Conservation (phyloP, 257 asterid species). For the Nicotiana tabacum region DNA sequence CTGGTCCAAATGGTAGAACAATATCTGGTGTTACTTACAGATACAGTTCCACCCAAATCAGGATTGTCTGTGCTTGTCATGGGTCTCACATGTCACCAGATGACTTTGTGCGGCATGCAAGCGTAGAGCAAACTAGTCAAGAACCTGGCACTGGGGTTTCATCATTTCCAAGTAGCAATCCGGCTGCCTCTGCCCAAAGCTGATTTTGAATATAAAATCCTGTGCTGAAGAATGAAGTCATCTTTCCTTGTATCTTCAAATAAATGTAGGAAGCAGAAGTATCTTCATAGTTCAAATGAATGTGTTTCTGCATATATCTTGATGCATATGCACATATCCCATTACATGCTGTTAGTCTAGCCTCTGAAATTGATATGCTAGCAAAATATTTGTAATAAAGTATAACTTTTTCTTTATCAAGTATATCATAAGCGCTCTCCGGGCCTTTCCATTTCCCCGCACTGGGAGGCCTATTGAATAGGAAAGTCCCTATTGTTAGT, state of each 20-base stretch:
- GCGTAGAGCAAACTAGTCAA: constrained; percentile 42
- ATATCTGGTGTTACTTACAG: constrained; percentile 93
- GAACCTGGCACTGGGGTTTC: constrained; percentile 48
- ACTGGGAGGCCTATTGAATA: neutral
- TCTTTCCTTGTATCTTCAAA: neutral
- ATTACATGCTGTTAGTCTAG: neutral
- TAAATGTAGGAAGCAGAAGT: neutral
- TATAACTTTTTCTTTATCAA: neutral
- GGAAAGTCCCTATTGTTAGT: neutral
- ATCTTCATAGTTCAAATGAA: neutral
- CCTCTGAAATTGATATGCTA: neutral
- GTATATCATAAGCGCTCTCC: neutral
- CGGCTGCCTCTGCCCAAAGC: constrained; percentile 72
- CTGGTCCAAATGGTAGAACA: constrained; percentile 76
- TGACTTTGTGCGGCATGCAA: constrained; percentile 73
- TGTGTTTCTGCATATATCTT: neutral
- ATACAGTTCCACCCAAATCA: constrained; percentile 75
- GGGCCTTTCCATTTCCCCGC: neutral
- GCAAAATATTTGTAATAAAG: neutral
- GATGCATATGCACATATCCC: neutral
- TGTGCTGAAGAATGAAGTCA: neutral
- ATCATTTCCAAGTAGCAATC: constrained; percentile 49
- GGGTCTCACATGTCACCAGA: constrained; percentile 93
- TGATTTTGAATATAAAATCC: constrained; percentile 27
- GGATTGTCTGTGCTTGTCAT: constrained; percentile 91